Percentiles rank a stretch among this genome's conserved stretches.
These are phyloP conservation scores for Cydonia oblonga DNA, from an alignment of 331 rosid species.

Conservation along the genomic window DNA sequence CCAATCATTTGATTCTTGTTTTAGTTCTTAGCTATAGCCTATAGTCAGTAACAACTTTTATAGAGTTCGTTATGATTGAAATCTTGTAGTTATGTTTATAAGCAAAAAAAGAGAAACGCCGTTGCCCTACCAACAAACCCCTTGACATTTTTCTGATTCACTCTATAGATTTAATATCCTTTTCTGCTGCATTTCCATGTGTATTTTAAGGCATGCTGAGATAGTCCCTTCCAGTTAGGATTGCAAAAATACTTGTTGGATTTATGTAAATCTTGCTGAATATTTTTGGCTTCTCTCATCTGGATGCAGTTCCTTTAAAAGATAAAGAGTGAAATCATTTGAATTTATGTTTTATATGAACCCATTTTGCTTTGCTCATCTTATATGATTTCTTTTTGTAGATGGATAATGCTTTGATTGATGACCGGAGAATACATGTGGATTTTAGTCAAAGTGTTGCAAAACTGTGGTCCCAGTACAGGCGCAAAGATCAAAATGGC, in stretches of 20 bases:
- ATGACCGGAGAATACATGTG: slow-evolving; percentile 91
- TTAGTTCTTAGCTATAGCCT: background rate
- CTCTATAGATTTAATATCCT: background rate
- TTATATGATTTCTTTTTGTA: slow-evolving; percentile 14
- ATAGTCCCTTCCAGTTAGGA: background rate
- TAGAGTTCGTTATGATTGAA: background rate
- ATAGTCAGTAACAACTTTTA: background rate
- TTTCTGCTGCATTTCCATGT: background rate
- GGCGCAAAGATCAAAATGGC: slow-evolving; percentile 54
- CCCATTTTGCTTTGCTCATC: background rate
- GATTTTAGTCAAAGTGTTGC: slow-evolving; percentile 95
- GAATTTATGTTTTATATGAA: background rate
- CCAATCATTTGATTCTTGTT: background rate
- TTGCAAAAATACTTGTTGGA: background rate
- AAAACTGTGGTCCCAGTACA: slow-evolving; percentile 80
- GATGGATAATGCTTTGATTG: slow-evolving; percentile 98
- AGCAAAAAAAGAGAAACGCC: background rate
- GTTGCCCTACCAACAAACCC: background rate
- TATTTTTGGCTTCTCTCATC: background rate
- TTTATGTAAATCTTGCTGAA: background rate
- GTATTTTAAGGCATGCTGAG: background rate
- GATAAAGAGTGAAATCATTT: background rate
- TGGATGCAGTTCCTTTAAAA: background rate
- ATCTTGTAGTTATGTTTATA: background rate
- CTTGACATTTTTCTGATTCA: background rate